These are phyloP conservation scores for Salix arbutifolia DNA, from an alignment of 345 rosid genomes.

Conservation along the genomic window DNA sequence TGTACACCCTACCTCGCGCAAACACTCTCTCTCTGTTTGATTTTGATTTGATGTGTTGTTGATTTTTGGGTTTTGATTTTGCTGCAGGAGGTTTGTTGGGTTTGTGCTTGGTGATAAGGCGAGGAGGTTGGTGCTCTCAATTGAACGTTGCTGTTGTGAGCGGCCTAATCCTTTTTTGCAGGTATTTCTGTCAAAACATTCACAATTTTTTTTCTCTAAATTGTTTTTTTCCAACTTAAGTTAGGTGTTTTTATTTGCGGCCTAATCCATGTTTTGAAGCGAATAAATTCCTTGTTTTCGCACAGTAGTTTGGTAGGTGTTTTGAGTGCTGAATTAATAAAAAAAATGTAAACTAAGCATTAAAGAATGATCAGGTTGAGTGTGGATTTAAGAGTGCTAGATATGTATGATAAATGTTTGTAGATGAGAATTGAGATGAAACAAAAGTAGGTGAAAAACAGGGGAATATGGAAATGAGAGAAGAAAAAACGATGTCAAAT, in stretches of 20 bases:
- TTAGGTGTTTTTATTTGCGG: neutral
- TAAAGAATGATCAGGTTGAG: too few species aligned
- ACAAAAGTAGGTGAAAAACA: too few species aligned
- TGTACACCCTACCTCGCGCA: slow-evolving; percentile 30
- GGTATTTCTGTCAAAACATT: slow-evolving; percentile 25
- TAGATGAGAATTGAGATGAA: too few species aligned
- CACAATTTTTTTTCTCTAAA: neutral
- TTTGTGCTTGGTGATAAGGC: slow-evolving; percentile 60
- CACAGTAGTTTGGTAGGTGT: too few species aligned
- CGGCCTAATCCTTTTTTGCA: slow-evolving; percentile 85
- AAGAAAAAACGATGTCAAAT: too few species aligned
- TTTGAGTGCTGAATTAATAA: too few species aligned
- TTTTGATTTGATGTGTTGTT: slow-evolving; percentile 1
- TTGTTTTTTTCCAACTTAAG: neutral
- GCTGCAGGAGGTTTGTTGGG: slow-evolving; percentile 54
- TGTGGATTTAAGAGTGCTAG: too few species aligned
- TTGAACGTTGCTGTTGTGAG: slow-evolving; percentile 71
- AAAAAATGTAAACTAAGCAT: too few species aligned
- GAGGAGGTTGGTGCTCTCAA: slow-evolving; percentile 41
- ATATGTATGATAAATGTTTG: too few species aligned
- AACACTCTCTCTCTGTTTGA: neutral
- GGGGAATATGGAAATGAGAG: too few species aligned
- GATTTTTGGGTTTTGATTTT: neutral
- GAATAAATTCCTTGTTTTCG: neutral
- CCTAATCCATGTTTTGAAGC: neutral